Conservation (phyloP, 805 yeast genomes). For the Candida sonorensis region DNA sequence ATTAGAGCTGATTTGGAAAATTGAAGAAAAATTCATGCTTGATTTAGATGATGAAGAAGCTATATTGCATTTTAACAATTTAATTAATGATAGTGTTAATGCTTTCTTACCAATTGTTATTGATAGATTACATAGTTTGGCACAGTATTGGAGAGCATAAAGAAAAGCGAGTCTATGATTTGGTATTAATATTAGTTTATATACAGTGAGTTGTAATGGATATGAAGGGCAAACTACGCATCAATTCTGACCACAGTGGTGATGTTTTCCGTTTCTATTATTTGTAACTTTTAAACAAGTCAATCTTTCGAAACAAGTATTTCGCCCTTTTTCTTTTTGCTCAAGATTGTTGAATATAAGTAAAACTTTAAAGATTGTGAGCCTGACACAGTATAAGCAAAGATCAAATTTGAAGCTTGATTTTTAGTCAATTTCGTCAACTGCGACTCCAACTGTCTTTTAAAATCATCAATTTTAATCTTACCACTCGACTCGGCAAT, state of each 20-base stretch:
- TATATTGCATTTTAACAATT: constrained; percentile 84
- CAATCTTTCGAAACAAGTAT: no score
- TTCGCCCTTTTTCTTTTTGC: constrained; percentile 15
- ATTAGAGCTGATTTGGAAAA: constrained; percentile 79
- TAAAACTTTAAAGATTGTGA: constrained; percentile 20
- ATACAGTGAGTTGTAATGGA: neutral
- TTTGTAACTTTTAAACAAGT: no score
- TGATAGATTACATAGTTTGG: constrained; percentile 89
- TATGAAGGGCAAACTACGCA: neutral
- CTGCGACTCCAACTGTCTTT: constrained; percentile 7
- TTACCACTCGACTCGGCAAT: constrained; percentile 14
- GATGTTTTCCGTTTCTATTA: no score
- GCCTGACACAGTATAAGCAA: constrained; percentile 25
- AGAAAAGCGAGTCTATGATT: no score
- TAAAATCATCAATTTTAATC: constrained; percentile 17
- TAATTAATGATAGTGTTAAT: constrained; percentile 89
- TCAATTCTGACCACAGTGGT: no score
- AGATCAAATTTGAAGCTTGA: constrained; percentile 25
- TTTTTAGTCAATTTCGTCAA: constrained; percentile 15
- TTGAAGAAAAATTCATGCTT: constrained; percentile 87
- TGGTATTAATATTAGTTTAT: neutral
- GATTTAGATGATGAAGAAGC: constrained; percentile 97
- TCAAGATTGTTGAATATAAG: constrained; percentile 18
- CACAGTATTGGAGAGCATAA: constrained; percentile 95
- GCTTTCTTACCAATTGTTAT: constrained; percentile 93